Evolutionary conservation across 805 yeast species (phyloP), one percentile per base, ranked within the genome.

Genomic region (Sugiyamaella boreocaroliniensis): DNA sequence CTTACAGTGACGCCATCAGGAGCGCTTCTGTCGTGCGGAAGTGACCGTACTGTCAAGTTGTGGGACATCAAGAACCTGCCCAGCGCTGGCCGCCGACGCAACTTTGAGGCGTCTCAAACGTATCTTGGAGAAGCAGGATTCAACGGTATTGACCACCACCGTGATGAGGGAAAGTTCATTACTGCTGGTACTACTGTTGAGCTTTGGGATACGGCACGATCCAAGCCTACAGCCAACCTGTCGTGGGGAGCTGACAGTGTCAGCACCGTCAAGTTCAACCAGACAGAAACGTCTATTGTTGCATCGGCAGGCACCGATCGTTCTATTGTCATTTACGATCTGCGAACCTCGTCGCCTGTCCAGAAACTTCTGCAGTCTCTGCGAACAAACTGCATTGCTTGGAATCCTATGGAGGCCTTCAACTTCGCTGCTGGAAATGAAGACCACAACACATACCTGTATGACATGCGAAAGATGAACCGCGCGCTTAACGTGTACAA

Each of bases 401-500:
- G 98, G 98, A 93, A 93, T 70, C 99, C 99, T 4, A 87, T 93
- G 85, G 98, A 93, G 69, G 96, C 98, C 1, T 93, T 80, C 71
- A 82, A 86, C 65, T 92, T 93, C 72, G 97, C 90, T 15, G 81
- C 87, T 42, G 98, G 89, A 2, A 81, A 82, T 64, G 99, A 93
- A 71, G 98, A 93, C 72, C 97, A 92, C 69, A 93, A 93, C 67
- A 83, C 85, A 9, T 93, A 93, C 68, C 77, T 86, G 51, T 95
- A 96, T 81, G 99, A 93, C 71, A 92, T 95, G 97, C 78, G 99
- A 67, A 87, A 90, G 64, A 76, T 95, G 80, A 76, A 76, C 45
- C 77, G 87, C 52, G 84, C 97, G 1, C 68, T 85, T 48, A 90
- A 89, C 59, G 89, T 95, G 11, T 88, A 78, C 71, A 89, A 92